Percentiles rank a stretch among this genome's conserved stretches.
phyloP scores from a whole-genome alignment of 1,139 yeast species.

The Arxiozyma telluris region DNA sequence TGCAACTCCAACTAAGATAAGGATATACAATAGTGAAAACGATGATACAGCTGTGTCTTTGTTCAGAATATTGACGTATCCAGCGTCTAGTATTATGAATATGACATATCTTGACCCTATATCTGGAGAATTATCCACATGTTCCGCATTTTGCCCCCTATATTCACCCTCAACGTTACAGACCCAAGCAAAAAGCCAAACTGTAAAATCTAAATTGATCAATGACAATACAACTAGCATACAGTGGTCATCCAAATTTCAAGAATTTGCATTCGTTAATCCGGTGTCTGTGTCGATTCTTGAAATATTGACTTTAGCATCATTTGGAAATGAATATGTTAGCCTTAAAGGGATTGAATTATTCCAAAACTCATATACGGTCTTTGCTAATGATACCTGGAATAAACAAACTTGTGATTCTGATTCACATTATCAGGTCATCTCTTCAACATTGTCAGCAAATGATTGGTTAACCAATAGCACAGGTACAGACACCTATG shows the following conservation, averaged over 20 bases:
- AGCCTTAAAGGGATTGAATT: slow-evolving; percentile 68
- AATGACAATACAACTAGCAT: slow-evolving; percentile 26
- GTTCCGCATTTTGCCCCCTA: slow-evolving; percentile 89
- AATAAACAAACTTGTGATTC: slow-evolving; percentile 56
- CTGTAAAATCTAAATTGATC: slow-evolving; percentile 14
- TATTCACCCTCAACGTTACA: slow-evolving; percentile 29
- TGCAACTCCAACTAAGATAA: slow-evolving; percentile 60
- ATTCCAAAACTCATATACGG: slow-evolving; percentile 52
- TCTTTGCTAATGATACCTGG: slow-evolving; percentile 66
- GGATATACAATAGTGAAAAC: slow-evolving; percentile 55
- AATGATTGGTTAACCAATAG: slow-evolving; percentile 29
- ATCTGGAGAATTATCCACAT: slow-evolving; percentile 45
- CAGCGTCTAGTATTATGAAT: slow-evolving; percentile 87
- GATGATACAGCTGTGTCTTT: slow-evolving; percentile 43
- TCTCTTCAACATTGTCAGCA: slow-evolving; percentile 24
- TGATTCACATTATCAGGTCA: slow-evolving; percentile 24
- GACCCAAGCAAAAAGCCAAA: slow-evolving; percentile 15
- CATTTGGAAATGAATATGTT: slow-evolving; percentile 56
- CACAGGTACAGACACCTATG: slow-evolving; percentile 29
- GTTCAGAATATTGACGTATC: slow-evolving; percentile 69
- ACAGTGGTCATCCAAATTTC: slow-evolving; percentile 43
- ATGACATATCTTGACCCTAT: slow-evolving; percentile 72
- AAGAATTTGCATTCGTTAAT: slow-evolving; percentile 78
- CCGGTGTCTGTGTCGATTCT: slow-evolving; percentile 52
- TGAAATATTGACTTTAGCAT: slow-evolving; percentile 57